Conservation (phyloP, 805 yeast species). For the Brettanomyces anomalus region DNA sequence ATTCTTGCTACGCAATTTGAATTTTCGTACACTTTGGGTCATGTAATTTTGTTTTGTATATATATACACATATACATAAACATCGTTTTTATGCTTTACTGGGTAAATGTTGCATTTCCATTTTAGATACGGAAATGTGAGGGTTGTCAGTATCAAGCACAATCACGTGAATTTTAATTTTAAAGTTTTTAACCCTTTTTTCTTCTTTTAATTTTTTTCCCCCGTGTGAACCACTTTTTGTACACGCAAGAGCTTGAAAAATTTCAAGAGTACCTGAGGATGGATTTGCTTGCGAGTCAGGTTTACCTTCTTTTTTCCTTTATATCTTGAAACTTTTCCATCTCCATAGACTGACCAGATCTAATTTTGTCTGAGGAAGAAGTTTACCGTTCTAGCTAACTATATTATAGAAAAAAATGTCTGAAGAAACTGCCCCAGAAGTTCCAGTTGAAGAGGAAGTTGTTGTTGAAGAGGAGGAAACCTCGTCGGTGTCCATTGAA, state of each 20-base stretch:
- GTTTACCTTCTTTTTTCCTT: neutral
- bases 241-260: neutral
- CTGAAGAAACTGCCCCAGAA: conserved; percentile 68
- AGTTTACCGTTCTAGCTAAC: conserved; percentile 17
- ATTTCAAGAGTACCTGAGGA: neutral
- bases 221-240: no score
- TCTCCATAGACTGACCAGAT: conserved; percentile 28
- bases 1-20: no score
- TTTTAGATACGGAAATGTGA: no score
- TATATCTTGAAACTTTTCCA: conserved; percentile 1
- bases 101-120: no score
- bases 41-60: no score
- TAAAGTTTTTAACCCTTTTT: neutral
- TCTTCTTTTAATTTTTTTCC: neutral
- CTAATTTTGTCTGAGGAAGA: conserved; percentile 28
- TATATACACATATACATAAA: no score
- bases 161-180: neutral
- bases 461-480: conserved; percentile 69
- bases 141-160: neutral
- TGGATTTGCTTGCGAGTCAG: neutral
- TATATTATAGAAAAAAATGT: conserved; percentile 33
- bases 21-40: no score
- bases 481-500: conserved; percentile 90
- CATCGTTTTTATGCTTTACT: no score
- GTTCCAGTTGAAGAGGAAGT: conserved; percentile 70